Evolutionary conservation across 2,329 filamentous ascomycete genomes (phyloP).

Genomic region (Epichloe gansuensis): DNA sequence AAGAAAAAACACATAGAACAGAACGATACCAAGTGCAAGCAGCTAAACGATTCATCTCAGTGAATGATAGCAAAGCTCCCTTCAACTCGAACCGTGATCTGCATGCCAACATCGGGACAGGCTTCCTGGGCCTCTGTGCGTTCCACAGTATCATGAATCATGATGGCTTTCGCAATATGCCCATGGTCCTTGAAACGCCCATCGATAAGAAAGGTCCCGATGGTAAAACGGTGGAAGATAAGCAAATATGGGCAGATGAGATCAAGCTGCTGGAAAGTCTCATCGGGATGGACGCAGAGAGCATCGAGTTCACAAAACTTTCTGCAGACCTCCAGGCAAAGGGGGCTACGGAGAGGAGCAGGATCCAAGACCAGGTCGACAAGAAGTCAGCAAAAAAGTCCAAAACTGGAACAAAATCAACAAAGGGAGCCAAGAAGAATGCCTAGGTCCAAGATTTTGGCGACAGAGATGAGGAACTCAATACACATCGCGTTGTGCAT

Average conservation of each 20-base stretch:
- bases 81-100: constrained; percentile 70
- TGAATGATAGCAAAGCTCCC: constrained; percentile 94
- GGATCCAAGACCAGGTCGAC: constrained; percentile 67
- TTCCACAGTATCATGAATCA: constrained; percentile 91
- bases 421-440: constrained; percentile 1
- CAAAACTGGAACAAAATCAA: constrained; percentile 3
- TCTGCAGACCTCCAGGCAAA: constrained; percentile 52
- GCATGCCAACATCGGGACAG: constrained; percentile 92
- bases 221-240: constrained; percentile 62
- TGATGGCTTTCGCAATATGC: constrained; percentile 58
- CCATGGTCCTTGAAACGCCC: constrained; percentile 94
- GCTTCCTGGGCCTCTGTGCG: constrained; percentile 77
- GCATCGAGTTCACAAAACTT: constrained; percentile 55
- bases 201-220: constrained; percentile 58
- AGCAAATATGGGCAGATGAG: constrained; percentile 76
- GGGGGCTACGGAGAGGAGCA: constrained; percentile 59
- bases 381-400: constrained; percentile 53
- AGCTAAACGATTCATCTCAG: constrained; percentile 12
- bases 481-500: neutral
- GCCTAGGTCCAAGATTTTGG: neutral
- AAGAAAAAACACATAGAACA: no score
- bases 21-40: no score
- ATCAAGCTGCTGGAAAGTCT: constrained; percentile 88
- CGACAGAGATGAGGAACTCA: neutral
- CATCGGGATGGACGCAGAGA: constrained; percentile 68